Percentiles rank a stretch among this genome's conserved stretches.
phyloP scores from a whole-genome alignment of 176 grass and related monocot genomes.

The Aegilops bicornis region DNA sequence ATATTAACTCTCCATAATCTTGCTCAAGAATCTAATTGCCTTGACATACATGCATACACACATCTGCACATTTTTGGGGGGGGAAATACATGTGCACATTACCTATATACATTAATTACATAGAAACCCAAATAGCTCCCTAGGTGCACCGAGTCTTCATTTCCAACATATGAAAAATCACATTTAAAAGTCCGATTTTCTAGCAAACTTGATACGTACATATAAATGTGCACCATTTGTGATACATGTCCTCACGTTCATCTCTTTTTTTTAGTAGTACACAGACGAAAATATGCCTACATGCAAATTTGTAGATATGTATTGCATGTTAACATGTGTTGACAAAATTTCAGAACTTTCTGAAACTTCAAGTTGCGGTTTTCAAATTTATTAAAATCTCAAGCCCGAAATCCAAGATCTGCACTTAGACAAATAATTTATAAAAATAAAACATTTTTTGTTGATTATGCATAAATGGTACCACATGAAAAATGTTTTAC shows the following conservation, averaged over 20 bases:
- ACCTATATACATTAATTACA: neutral
- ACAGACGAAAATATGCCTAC: neutral
- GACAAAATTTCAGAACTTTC: neutral
- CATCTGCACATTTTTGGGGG: no score
- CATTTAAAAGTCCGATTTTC: neutral
- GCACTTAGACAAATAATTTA: neutral
- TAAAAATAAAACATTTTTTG: neutral
- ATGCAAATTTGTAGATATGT: neutral
- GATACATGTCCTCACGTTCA: neutral
- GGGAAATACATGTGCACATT: neutral
- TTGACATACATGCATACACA: neutral
- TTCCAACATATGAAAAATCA: neutral
- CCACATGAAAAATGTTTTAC: neutral
- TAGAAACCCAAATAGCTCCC: neutral
- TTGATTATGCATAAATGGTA: neutral
- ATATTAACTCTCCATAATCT: neutral
- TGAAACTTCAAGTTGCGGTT: neutral
- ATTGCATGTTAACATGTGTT: neutral
- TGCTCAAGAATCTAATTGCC: neutral
- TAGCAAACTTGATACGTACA: neutral
- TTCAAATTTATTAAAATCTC: neutral
- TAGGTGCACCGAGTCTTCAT: neutral
- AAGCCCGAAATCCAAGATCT: neutral
- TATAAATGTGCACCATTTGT: neutral
- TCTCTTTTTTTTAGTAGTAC: neutral